A percentile compares a stretch with the other conserved stretches of the same genome.
phyloP scores from a whole-genome alignment of 2,329 filamentous ascomycete species.

The Sclerotinia spermophila region DNA sequence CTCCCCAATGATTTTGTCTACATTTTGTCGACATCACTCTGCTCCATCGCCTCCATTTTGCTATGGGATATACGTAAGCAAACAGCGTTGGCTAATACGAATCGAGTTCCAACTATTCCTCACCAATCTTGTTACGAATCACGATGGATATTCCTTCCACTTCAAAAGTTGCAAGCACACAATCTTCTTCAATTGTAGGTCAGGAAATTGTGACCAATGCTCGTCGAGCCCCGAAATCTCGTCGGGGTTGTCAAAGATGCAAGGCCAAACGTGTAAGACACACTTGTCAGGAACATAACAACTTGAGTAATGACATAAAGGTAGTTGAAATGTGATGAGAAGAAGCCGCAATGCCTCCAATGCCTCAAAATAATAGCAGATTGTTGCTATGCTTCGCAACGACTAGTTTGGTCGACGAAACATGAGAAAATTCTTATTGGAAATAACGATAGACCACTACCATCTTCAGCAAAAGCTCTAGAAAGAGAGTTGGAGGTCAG shows the following conservation, averaged over 20 bases:
- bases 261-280: conserved; percentile 32
- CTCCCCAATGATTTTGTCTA: not conserved
- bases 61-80: not conserved
- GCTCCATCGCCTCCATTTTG: not conserved
- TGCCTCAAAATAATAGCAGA: conserved; percentile 29
- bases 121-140: not conserved
- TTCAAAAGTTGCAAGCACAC: not conserved
- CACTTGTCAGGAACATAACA: not conserved
- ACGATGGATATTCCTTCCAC: not conserved
- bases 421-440: conserved; percentile 31
- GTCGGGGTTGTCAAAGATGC: conserved; percentile 33
- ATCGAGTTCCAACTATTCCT: not conserved
- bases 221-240: conserved; percentile 32
- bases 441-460: not conserved
- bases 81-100: not conserved
- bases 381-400: conserved; percentile 32
- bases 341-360: conserved; percentile 32
- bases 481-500: not conserved
- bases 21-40: not conserved
- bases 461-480: not conserved
- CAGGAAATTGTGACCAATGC: conserved; percentile 22
- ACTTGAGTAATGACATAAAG: conserved; percentile 14
- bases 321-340: conserved; percentile 35
- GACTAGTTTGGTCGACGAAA: conserved; percentile 35
- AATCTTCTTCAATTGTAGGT: not conserved